These are phyloP conservation scores for Coniochaeta prunicola DNA, from an alignment of 2,329 filamentous ascomycete genomes.

Conservation along the genomic window DNA sequence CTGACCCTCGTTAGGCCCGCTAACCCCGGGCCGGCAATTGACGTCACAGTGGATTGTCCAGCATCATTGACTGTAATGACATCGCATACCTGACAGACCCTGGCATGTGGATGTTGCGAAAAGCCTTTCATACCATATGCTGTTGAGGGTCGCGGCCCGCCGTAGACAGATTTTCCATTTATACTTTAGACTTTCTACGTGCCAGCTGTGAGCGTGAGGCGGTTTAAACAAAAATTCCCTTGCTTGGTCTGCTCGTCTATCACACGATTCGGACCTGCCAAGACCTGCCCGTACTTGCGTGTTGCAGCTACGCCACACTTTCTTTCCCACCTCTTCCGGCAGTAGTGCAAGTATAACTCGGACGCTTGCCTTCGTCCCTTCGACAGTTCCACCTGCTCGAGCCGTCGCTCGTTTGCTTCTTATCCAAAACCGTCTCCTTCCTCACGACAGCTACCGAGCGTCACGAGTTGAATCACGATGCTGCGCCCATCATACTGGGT, in stretches of 20 bases:
- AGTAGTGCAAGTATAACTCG: neutral
- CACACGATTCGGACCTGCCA: neutral
- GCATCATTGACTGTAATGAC: neutral
- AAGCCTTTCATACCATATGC: neutral
- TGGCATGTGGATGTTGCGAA: neutral
- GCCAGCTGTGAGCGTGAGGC: neutral
- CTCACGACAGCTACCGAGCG: neutral
- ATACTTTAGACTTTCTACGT: neutral
- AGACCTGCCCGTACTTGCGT: neutral
- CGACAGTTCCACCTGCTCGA: neutral
- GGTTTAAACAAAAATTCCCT: neutral
- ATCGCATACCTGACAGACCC: neutral
- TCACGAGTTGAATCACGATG: slow-evolving; percentile 3
- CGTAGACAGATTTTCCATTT: neutral
- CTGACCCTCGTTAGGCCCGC: neutral
- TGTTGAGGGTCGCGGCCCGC: neutral
- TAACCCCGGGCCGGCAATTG: neutral
- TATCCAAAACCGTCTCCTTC: neutral
- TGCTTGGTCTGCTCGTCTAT: neutral
- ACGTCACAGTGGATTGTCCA: neutral
- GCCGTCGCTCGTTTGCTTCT: neutral
- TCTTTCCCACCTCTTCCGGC: neutral
- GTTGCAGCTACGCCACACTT: slow-evolving; percentile 1
- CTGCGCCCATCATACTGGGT: slow-evolving; percentile 7
- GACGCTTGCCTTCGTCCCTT: neutral